Evolutionary conservation across 1,284 basidiomycete species (phyloP).

Genomic region (Marasmius sp.): DNA sequence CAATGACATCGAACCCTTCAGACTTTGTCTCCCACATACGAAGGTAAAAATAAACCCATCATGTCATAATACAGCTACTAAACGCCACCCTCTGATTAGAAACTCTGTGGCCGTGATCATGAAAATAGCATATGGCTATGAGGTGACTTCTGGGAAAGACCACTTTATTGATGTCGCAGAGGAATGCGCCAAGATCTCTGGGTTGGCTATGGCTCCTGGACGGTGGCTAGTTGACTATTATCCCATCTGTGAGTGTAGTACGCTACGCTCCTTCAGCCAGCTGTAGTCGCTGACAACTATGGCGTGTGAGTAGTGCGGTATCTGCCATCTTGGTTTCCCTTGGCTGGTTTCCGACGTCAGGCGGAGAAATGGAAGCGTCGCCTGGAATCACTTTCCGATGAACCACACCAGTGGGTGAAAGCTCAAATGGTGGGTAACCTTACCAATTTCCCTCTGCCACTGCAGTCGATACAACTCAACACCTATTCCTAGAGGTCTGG

Average conservation of each 20-base stretch:
- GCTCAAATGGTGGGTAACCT: slow-evolving; percentile 36
- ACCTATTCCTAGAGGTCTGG: slow-evolving; percentile 22
- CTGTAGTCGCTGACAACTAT: background rate
- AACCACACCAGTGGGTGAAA: slow-evolving; percentile 42
- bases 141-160: slow-evolving; percentile 32
- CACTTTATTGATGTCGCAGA: slow-evolving; percentile 41
- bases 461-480: background rate
- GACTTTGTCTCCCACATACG: slow-evolving; percentile 34
- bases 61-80: background rate
- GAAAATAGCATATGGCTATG: slow-evolving; percentile 44
- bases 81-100: slow-evolving; percentile 20
- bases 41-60: slow-evolving; percentile 22
- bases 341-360: slow-evolving; percentile 37
- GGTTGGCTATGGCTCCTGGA: slow-evolving; percentile 38
- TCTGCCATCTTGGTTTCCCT: slow-evolving; percentile 39
- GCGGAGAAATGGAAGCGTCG: slow-evolving; percentile 33
- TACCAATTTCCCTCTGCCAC: background rate
- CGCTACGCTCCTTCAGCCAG: background rate
- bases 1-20: slow-evolving; percentile 28
- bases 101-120: slow-evolving; percentile 42
- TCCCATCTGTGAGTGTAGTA: slow-evolving; percentile 33
- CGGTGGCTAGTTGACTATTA: slow-evolving; percentile 45
- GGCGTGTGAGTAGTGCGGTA: slow-evolving; percentile 29
- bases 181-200: slow-evolving; percentile 40
- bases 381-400: slow-evolving; percentile 33